phyloP scores from a whole-genome alignment of 306 rosid genomes.

The Sophora flavescens region DNA sequence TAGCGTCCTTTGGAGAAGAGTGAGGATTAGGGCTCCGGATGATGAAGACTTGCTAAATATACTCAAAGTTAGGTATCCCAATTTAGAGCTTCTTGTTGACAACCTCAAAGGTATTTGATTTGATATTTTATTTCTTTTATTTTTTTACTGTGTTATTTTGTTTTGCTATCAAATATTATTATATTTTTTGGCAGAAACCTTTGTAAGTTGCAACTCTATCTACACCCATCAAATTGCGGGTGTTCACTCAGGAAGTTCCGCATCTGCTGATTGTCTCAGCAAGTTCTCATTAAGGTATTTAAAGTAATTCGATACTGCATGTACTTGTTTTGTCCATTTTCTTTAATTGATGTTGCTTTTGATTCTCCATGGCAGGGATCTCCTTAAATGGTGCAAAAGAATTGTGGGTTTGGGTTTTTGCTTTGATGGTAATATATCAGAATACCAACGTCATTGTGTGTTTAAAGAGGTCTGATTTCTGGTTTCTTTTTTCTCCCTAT shows the following conservation, averaged over 20 bases:
- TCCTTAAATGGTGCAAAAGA: slow-evolving; percentile 97
- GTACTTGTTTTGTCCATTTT: slow-evolving; percentile 1
- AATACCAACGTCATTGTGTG: slow-evolving; percentile 58
- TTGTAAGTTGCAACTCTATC: slow-evolving; percentile 62
- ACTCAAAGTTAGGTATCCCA: slow-evolving; percentile 65
- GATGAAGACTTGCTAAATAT: slow-evolving; percentile 69
- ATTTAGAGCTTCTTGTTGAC: slow-evolving; percentile 59
- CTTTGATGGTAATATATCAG: slow-evolving; percentile 61
- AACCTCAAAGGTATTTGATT: slow-evolving; percentile 67
- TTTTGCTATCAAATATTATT: not conserved
- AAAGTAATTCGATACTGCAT: slow-evolving; percentile 12
- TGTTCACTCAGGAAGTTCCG: slow-evolving; percentile 49
- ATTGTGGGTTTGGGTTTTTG: slow-evolving; percentile 63
- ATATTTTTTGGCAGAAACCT: slow-evolving; percentile 66
- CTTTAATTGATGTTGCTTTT: slow-evolving; percentile 7
- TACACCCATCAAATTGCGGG: slow-evolving; percentile 56
- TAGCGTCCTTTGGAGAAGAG: slow-evolving; percentile 83
- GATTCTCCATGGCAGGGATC: slow-evolving; percentile 71
- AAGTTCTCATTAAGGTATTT: slow-evolving; percentile 83
- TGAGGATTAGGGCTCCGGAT: slow-evolving; percentile 68
- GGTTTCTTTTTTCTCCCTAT: not conserved
- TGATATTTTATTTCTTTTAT: not conserved
- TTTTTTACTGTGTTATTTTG: not conserved
- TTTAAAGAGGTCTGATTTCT: slow-evolving; percentile 73
- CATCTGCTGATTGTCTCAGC: slow-evolving; percentile 54